phyloP scores from a whole-genome alignment of 805 yeast genomes.

The Lipomyces mesembrius region DNA sequence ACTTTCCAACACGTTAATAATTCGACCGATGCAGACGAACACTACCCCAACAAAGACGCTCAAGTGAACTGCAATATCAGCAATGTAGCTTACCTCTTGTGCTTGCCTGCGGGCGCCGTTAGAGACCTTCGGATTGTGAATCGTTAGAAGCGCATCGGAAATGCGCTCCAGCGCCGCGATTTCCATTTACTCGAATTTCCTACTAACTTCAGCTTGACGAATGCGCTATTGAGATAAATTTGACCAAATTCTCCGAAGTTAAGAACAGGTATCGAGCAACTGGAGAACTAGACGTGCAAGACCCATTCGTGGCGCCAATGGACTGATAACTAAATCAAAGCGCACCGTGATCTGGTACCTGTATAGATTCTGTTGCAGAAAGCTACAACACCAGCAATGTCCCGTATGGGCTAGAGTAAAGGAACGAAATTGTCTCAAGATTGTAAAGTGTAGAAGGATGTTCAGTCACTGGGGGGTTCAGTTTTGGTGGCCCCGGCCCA shows the following conservation, averaged over 20 bases:
- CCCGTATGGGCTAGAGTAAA: neutral
- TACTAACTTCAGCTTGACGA: neutral
- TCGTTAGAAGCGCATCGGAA: constrained; percentile 72
- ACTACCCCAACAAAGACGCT: too few species aligned
- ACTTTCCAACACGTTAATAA: constrained; percentile 45
- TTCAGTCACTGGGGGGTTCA: too few species aligned
- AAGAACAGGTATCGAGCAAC: neutral
- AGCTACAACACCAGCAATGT: neutral
- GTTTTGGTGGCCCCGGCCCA: neutral
- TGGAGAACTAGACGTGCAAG: neutral
- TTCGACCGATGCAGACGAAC: neutral
- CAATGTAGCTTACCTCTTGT: constrained; percentile 47
- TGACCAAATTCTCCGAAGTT: neutral
- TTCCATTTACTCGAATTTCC: constrained; percentile 15
- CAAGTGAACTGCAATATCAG: neutral
- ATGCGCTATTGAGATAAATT: neutral
- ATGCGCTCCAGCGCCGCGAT: constrained; percentile 60
- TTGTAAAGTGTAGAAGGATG: neutral
- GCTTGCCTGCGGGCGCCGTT: constrained; percentile 55
- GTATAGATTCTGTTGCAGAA: neutral
- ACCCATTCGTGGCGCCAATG: neutral
- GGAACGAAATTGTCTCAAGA: neutral
- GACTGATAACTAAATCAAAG: neutral
- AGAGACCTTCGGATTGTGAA: constrained; percentile 66
- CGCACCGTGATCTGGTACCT: neutral